Conservation (phyloP, 371 early-diverging fungal species). For the Mortierella sp. region DNA sequence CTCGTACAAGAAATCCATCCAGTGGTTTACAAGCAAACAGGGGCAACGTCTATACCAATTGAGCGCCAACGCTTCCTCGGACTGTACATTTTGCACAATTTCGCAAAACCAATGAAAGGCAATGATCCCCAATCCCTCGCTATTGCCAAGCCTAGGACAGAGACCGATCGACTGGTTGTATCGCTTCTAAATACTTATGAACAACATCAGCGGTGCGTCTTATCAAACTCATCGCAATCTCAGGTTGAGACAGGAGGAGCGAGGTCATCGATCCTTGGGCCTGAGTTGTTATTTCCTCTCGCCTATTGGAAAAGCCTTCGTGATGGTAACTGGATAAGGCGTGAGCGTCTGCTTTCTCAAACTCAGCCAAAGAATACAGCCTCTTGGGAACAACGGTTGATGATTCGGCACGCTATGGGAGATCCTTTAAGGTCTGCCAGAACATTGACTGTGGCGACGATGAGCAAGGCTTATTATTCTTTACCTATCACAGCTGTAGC, state of each 20-base stretch:
- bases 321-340: constrained; percentile 32
- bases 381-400: constrained; percentile 40
- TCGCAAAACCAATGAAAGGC: constrained; percentile 19
- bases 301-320: constrained; percentile 45
- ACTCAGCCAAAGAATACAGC: neutral
- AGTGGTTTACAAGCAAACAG: constrained; percentile 11
- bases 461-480: constrained; percentile 48
- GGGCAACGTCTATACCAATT: constrained; percentile 1
- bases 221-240: neutral
- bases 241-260: neutral
- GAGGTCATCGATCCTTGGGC: neutral
- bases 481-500: constrained; percentile 28
- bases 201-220: neutral
- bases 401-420: constrained; percentile 27
- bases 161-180: constrained; percentile 23
- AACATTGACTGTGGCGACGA: constrained; percentile 27
- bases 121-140: constrained; percentile 5
- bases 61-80: constrained; percentile 38
- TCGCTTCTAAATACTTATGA: constrained; percentile 26
- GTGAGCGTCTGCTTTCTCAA: constrained; percentile 30
- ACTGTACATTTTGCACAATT: constrained; percentile 36
- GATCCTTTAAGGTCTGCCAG: constrained; percentile 24
- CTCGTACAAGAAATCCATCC: constrained; percentile 47
- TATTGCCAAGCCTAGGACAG: constrained; percentile 28
- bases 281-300: constrained; percentile 23